Base-by-base conservation (phyloP, 345 rosid genomes). In the Gossypium turneri region DNA sequence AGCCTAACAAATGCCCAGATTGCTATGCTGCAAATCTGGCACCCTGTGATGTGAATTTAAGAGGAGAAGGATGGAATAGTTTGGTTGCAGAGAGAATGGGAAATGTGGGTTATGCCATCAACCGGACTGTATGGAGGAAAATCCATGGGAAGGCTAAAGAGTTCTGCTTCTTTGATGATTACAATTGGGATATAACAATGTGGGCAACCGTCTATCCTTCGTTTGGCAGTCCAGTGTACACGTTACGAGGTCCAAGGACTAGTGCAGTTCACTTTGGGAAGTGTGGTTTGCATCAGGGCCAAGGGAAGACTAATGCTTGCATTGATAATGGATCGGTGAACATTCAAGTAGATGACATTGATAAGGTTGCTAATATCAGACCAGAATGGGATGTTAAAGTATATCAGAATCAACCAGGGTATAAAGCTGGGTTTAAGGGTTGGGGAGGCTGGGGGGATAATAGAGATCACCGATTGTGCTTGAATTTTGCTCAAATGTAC, bases 371-470 rank as follows among this genome's bases (percentile, higher is more conserved):
- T 29, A 93, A 87, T 78, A 83, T 93, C 67, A 82, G 92, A 47
- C 67, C 88, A 25, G 79, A 65, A 66, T 95, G 99, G 99, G 77
- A 77, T 34, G 84, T 93, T 60, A 83, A 73, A 41, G 79, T 88
- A 27, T 83, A 67, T 69, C 57, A 86, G 82, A 78, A 88, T 83
- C 98, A 93, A 79, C 81, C 90, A 2, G 99, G 99, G 56, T 95
- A 93, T 80, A 87, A 91, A 85, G 99, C 94, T 73, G 97, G 98
- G 62, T 93, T 91, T 85, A 88, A 88, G 81, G 99, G 99, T 77
- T 95, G 99, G 99, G 99, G 99, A 75, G 98, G 99, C 77, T 95
- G 99, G 98, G 98, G 98, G 0, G 99, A 95, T 71, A 81, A 85
- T 20, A 90, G 99, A 76, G 99, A 95, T 74, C 82, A 80, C 15